A percentile compares a stretch with the other conserved stretches of the same genome.
These are phyloP conservation scores for Porphyridium purpureum DNA, from an alignment of 23 red algal genomes.

Conservation along the genomic window DNA sequence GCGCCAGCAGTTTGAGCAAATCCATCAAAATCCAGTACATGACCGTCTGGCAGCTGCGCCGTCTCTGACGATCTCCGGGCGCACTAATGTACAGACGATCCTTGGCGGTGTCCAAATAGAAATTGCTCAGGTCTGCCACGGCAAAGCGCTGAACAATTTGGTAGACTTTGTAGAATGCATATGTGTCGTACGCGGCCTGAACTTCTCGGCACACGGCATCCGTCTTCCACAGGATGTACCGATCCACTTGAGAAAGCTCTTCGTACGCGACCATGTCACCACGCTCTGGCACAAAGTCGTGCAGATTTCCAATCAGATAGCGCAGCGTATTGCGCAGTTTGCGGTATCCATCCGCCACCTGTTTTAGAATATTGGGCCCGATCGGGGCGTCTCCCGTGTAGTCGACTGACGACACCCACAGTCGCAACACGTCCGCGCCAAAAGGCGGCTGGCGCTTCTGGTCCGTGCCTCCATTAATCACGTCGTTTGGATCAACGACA, in stretches of 20 bases:
- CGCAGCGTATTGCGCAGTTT: conserved; percentile 91
- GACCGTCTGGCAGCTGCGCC: conserved; percentile 75
- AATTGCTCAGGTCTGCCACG: conserved; percentile 83
- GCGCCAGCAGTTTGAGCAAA: conserved; percentile 46
- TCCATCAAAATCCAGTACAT: conserved; percentile 36
- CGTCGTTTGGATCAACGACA: conserved; percentile 75
- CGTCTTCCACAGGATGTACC: conserved; percentile 53
- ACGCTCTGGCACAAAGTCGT: too few species aligned
- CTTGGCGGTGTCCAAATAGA: conserved; percentile 95
- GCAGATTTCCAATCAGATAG: conserved; percentile 81
- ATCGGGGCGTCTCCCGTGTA: conserved; percentile 85
- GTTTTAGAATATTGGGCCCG: conserved; percentile 59
- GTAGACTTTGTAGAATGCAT: conserved; percentile 67
- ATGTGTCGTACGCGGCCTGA: conserved; percentile 43
- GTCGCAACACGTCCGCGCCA: conserved; percentile 73
- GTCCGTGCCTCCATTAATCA: conserved; percentile 82
- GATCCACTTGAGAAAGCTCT: too few species aligned
- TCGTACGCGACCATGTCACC: too few species aligned
- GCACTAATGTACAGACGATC: conserved; percentile 73
- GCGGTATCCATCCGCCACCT: conserved; percentile 72
- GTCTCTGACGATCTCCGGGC: conserved; percentile 25
- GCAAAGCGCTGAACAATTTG: conserved; percentile 60
- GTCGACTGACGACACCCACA: conserved; percentile 90
- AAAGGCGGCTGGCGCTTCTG: conserved; percentile 72
- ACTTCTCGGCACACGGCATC: conserved; percentile 25